These are phyloP conservation scores for Cercophora scortea DNA, from an alignment of 495 filamentous ascomycete species.

Conservation along the genomic window DNA sequence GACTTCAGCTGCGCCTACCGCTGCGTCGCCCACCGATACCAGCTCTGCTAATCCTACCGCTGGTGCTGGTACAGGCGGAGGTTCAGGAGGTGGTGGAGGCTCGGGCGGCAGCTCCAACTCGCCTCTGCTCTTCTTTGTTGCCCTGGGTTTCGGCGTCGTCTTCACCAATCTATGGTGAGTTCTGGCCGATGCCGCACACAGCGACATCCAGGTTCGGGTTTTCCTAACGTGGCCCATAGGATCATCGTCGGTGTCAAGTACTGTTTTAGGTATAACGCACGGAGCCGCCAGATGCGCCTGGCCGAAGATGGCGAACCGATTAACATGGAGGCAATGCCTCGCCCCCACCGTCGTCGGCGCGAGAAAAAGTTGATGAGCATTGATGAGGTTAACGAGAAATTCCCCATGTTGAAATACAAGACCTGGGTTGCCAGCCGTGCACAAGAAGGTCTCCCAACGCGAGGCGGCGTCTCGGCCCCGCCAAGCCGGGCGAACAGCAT, in stretches of 20 bases:
- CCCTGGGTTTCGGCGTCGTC: slow-evolving; percentile 94
- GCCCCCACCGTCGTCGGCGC: slow-evolving; percentile 69
- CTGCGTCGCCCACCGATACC: neutral
- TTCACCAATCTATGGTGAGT: slow-evolving; percentile 97
- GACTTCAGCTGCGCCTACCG: neutral
- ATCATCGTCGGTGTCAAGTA: slow-evolving; percentile 99
- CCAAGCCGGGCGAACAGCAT: slow-evolving; percentile 62
- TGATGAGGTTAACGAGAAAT: slow-evolving; percentile 97
- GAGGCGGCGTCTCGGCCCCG: slow-evolving; percentile 76
- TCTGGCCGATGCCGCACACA: slow-evolving; percentile 12
- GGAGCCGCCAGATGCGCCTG: slow-evolving; percentile 70
- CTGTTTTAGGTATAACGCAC: slow-evolving; percentile 95
- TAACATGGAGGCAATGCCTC: slow-evolving; percentile 71
- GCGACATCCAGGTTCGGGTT: neutral
- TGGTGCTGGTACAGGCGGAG: neutral
- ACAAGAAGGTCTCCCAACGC: slow-evolving; percentile 70
- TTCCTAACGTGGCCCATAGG: slow-evolving; percentile 48
- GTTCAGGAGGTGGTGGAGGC: neutral
- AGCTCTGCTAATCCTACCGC: neutral
- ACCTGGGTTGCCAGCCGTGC: slow-evolving; percentile 81
- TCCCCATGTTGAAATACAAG: slow-evolving; percentile 94
- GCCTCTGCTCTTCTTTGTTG: slow-evolving; percentile 93
- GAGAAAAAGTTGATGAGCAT: slow-evolving; percentile 99
- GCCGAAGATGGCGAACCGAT: slow-evolving; percentile 86
- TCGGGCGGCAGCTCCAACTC: slow-evolving; percentile 48